Evolutionary conservation across 2,329 filamentous ascomycete species (phyloP), one percentile per base, ranked within the genome.

Genomic region (Didymosphaeria variabile): DNA sequence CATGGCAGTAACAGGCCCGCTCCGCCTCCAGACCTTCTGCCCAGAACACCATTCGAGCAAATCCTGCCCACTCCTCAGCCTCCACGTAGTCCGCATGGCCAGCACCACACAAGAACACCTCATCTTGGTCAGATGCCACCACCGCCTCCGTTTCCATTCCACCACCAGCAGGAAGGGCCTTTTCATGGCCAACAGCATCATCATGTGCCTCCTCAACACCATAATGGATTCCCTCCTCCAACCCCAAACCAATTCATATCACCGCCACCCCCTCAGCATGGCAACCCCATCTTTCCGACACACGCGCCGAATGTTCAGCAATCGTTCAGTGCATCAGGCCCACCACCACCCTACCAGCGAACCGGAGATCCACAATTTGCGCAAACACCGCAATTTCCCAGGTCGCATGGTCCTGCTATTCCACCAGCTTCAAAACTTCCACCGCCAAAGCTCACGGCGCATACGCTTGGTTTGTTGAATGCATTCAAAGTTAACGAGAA

Each of bases 401-500:
- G 60, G 55, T 76, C 70, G 54, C 79, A 79, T 58, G 79, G 79
- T n/a, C 79, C 82, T 44, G 74, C 77, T 38, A 81, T 85, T 32
- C 87, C 87, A 1, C 81, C 85, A 36, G 85, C 87, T 5, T 74
- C 87, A 67, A 85, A 85, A 55, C 71, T 90, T 26, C 87, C 87
- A 17, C 80, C 84, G 42, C 86, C 86, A 7, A 86, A 84, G 63
- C 81, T 89, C 34, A 88, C 80, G 38, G 82, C 82, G 13, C 87
- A 90, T 71, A 82, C 86, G 1, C 79, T 86, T 60, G 81, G 82
- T n/a, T 73, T 90, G 36, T 76, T 90, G 52, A 86, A 84, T 66
- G 81, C 85, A 1, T 88, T 90, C 78, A 88, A 84, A 61, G 70
- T 71, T 15, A 69, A 68, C 13, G 70, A 73, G 32, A 73, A 72